phyloP scores from a whole-genome alignment of 164 flowering plant species.

The Sextonia rubra region DNA sequence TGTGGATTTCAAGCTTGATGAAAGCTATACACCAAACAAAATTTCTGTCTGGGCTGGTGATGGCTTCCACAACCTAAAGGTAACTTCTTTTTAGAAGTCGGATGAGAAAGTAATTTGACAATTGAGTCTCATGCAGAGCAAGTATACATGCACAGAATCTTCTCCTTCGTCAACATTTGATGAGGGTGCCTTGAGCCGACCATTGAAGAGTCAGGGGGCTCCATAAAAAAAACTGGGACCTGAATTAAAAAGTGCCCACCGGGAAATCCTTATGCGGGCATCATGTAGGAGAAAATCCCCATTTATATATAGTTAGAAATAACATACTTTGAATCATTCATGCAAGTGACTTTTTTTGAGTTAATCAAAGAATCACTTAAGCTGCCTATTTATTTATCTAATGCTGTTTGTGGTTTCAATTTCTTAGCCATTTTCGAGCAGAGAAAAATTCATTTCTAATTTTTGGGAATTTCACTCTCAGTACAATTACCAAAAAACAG shows the following conservation, averaged over 20 bases:
- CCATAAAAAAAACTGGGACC: no score
- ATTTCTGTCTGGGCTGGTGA: constrained; percentile 72
- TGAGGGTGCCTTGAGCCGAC: no score
- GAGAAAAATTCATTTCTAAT: neutral
- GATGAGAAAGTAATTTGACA: neutral
- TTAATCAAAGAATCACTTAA: no score
- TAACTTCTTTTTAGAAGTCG: neutral
- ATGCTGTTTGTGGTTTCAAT: neutral
- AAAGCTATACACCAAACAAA: constrained; percentile 47
- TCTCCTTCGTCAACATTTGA: no score
- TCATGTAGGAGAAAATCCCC: neutral
- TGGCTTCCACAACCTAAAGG: constrained; percentile 97
- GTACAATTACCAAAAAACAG: neutral
- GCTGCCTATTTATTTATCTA: neutral
- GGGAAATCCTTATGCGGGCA: no score
- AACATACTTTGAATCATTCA: no score
- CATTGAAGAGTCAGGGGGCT: no score
- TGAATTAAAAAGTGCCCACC: no score
- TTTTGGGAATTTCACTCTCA: neutral
- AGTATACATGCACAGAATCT: no score
- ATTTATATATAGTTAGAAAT: no score
- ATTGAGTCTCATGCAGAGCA: neutral
- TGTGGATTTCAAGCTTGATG: constrained; percentile 96
- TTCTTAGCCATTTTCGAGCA: neutral
- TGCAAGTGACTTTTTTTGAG: no score